A percentile compares a stretch with the other conserved stretches of the same genome.
Conservation (phyloP, 108 stramenopile genomes). For the Cyclotella atomus region DNA sequence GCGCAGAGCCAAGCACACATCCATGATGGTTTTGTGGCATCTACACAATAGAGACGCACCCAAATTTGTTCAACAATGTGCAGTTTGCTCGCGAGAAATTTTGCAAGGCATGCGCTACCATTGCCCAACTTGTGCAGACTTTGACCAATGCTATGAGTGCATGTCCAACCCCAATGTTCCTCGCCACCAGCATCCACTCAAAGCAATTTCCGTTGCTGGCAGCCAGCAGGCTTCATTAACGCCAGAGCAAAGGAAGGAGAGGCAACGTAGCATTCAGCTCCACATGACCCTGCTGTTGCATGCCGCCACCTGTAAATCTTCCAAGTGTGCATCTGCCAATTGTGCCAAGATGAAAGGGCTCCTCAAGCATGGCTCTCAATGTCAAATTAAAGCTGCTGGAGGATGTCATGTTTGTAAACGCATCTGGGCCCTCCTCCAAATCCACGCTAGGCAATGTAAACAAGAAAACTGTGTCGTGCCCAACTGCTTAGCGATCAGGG, state of each 20-base stretch:
- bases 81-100: constrained; percentile 88
- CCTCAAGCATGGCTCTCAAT: constrained; percentile 83
- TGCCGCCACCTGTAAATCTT: constrained; percentile 86
- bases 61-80: constrained; percentile 94
- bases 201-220: constrained; percentile 83
- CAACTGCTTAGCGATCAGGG: constrained; percentile 94
- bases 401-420: constrained; percentile 96
- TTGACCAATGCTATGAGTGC: constrained; percentile 94
- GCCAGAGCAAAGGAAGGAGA: constrained; percentile 91
- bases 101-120: constrained; percentile 82
- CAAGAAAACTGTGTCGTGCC: constrained; percentile 88
- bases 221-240: constrained; percentile 83
- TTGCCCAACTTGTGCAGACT: constrained; percentile 93
- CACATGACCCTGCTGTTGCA: constrained; percentile 98
- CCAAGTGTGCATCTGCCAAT: constrained; percentile 92
- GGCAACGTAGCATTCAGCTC: constrained; percentile 90
- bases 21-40: constrained; percentile 99
- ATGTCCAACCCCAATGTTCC: constrained; percentile 73
- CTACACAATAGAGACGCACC: constrained; percentile 96
- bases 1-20: constrained; percentile 97
- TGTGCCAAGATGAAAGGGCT: constrained; percentile 98
- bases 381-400: constrained; percentile 85
- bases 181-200: constrained; percentile 85
- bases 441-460: constrained; percentile 96
- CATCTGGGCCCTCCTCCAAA: constrained; percentile 97